Percentiles rank a stretch among this genome's conserved stretches.
phyloP scores from a whole-genome alignment of 345 rosid genomes.

The Adansonia digitata region DNA sequence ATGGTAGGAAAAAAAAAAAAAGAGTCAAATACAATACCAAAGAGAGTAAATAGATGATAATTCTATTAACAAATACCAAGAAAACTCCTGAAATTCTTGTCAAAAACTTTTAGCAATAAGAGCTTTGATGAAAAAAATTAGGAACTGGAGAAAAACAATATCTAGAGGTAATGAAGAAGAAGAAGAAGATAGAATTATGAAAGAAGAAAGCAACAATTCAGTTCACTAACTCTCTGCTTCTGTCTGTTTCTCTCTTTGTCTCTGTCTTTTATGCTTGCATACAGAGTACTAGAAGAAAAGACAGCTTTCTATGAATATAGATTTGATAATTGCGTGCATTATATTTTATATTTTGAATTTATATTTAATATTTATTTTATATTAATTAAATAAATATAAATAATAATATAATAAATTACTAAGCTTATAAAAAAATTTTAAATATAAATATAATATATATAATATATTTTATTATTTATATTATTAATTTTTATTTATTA shows the following conservation, averaged over 20 bases:
- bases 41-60: neutral
- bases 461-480: no score
- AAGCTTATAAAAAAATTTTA: no score
- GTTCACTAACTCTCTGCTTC: neutral
- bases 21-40: neutral
- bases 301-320: no score
- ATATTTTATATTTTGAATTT: no score
- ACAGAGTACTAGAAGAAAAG: neutral
- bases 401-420: no score
- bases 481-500: no score
- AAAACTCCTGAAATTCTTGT: neutral
- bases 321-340: no score
- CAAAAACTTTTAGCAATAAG: neutral
- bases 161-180: neutral
- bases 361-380: no score
- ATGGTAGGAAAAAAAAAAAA: neutral
- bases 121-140: neutral
- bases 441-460: no score
- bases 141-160: neutral
- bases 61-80: neutral
- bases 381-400: no score
- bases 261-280: neutral
- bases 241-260: neutral
- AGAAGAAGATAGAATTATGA: neutral
- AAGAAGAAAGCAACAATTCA: neutral